These are phyloP conservation scores for Globisporangium spinosum DNA, from an alignment of 352 stramenopile species.

Conservation along the genomic window DNA sequence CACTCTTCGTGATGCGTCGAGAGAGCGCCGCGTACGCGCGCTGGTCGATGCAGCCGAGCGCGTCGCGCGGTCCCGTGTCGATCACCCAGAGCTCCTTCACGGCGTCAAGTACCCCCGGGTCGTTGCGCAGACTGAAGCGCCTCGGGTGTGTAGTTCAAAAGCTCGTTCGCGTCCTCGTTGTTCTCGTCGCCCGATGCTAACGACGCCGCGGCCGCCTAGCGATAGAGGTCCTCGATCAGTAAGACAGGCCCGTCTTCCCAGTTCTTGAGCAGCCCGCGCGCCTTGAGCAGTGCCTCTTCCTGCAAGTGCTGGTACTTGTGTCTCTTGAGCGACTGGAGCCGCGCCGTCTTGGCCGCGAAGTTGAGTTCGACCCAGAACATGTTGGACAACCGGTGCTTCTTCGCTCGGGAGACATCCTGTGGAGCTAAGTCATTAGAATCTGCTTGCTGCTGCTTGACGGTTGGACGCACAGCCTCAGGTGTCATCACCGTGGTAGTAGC, in stretches of 20 bases:
- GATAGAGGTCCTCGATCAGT: constrained; percentile 60
- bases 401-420: neutral
- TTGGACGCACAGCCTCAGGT: neutral
- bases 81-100: constrained; percentile 57
- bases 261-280: constrained; percentile 55
- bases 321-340: constrained; percentile 54
- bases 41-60: constrained; percentile 58
- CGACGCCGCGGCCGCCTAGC: constrained; percentile 25
- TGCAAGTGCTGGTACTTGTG: constrained; percentile 77
- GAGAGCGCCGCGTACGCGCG: constrained; percentile 50
- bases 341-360: constrained; percentile 63
- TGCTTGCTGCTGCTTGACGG: neutral
- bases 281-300: constrained; percentile 58
- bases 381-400: constrained; percentile 32
- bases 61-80: constrained; percentile 45
- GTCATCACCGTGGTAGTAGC: neutral
- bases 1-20: constrained; percentile 46
- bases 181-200: constrained; percentile 30
- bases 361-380: constrained; percentile 75
- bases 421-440: neutral
- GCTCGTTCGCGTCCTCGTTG: constrained; percentile 44
- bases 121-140: constrained; percentile 63
- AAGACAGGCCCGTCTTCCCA: constrained; percentile 61
- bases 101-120: constrained; percentile 39
- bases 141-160: constrained; percentile 69